Evolutionary conservation across 805 yeast species (phyloP), one percentile per base, ranked within the genome.

Genomic region (Lipomyces chichibuensis): DNA sequence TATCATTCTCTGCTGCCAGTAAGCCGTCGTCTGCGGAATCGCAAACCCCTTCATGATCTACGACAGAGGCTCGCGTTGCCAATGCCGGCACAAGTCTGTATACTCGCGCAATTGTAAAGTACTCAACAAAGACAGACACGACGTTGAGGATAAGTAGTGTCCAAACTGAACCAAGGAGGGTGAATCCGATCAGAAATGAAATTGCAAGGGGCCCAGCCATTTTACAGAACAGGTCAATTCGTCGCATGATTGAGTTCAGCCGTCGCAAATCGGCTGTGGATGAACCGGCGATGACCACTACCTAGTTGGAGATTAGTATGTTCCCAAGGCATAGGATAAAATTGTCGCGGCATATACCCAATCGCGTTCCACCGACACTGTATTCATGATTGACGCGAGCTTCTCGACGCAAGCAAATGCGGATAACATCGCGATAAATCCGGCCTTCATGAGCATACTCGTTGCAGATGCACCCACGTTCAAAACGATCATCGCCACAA

Each of bases 141-240:
- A 73, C 35, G 67, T 79, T 79, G 56, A 76, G 68, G 3, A 71
- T 65, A n/a, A 78, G 71, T 20, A 79, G 67, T 11, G 74, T 67
- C n/a, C 69, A 11, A 2, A 79, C 73, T 0, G 81, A 72, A n/a
- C 68, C 66, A n/a, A 67, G 59, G 63, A 70, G 67, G 23, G 75
- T 67, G 20, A 67, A 37, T 2, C 77, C 73, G 52, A 75, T 72
- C 39, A 80, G 66, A 2, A 77, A 65, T 17, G 81, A 77, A 29
- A 80, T 78, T 57, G 74, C 74, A 35, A 79, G 72, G 0, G 83
- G 83, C 8, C 81, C 82, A 56, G 76, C 65, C 49, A 80, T 71
- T 65, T 80, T 80, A 64, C 80, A 79, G 43, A 75, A 67, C 35
- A 80, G 71, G 65, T 80, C 83, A 59, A 80, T 80, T n/a, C 79